phyloP scores from a whole-genome alignment of 75 land plant species.

The Cunninghamia lanceolata region DNA sequence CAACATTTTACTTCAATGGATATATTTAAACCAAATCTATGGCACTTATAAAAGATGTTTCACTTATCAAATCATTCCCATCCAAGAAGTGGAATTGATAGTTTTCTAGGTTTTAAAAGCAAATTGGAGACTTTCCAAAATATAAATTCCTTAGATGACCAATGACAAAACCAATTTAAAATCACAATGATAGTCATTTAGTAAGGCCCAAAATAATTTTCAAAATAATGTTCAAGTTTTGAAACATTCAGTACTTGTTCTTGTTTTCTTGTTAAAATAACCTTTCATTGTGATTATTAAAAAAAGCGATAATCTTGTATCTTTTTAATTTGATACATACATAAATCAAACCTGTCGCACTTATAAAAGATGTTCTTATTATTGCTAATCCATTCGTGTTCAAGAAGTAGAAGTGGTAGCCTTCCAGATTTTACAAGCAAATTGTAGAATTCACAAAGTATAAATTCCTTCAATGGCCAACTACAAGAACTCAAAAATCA shows the following conservation, averaged over 20 bases:
- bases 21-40: not conserved
- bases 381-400: not conserved
- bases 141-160: not conserved
- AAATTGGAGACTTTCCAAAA: no score
- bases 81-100: not conserved
- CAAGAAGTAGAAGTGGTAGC: not conserved
- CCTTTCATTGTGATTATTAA: no score
- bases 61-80: not conserved
- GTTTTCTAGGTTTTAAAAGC: not conserved
- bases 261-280: no score
- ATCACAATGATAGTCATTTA: constrained; percentile 26
- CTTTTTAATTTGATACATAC: no score
- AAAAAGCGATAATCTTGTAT: no score
- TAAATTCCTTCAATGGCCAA: not conserved
- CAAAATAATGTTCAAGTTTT: constrained; percentile 67
- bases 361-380: not conserved
- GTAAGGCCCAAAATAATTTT: constrained; percentile 55
- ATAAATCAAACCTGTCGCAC: not conserved
- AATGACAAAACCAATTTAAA: not conserved
- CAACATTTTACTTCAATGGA: no score
- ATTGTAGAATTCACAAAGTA: not conserved
- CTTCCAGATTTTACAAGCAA: not conserved
- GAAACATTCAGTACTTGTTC: constrained; percentile 17
- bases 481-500: not conserved
- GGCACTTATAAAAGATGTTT: not conserved